Evolutionary conservation across 2,329 filamentous ascomycete genomes (phyloP).

Genomic region (Ophiocordyceps camponoti-saundersi): DNA sequence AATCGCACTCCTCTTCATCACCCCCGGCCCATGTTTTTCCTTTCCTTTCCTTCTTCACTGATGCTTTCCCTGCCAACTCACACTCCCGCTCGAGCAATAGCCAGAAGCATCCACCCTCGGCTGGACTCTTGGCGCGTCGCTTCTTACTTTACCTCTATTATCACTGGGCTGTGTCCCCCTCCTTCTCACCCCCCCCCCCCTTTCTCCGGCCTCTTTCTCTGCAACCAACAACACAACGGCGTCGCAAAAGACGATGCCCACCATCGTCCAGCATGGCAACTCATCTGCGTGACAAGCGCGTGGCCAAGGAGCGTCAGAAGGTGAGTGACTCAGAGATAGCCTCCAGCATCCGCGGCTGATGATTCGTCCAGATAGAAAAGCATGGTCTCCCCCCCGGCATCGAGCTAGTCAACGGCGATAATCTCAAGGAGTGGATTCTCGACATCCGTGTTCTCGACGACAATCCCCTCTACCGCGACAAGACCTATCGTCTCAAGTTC

Average conservation of each 20-base stretch:
- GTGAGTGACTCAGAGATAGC: constrained; percentile 1
- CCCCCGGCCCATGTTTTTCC: too few species aligned
- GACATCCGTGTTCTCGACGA: constrained; percentile 81
- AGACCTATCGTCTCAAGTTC: constrained; percentile 77
- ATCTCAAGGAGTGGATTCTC: constrained; percentile 62
- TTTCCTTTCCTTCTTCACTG: background rate
- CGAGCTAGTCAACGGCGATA: constrained; percentile 64
- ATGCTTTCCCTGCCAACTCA: background rate
- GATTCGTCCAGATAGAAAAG: constrained; percentile 29
- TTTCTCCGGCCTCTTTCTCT: background rate
- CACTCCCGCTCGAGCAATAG: background rate
- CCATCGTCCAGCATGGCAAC: constrained; percentile 8
- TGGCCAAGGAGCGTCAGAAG: constrained; percentile 14
- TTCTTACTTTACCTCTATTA: background rate
- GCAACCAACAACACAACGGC: background rate
- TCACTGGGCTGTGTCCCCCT: background rate
- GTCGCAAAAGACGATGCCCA: constrained; percentile 1
- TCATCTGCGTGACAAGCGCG: constrained; percentile 10
- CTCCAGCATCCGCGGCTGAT: background rate
- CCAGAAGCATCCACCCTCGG: background rate
- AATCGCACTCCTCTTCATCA: background rate
- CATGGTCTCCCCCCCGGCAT: constrained; percentile 50
- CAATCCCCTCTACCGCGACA: constrained; percentile 71
- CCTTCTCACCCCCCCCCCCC: background rate
- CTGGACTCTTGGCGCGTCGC: background rate